Base-by-base conservation (phyloP, 1,139 yeast species). In the Debaryomyces nepalensis region DNA sequence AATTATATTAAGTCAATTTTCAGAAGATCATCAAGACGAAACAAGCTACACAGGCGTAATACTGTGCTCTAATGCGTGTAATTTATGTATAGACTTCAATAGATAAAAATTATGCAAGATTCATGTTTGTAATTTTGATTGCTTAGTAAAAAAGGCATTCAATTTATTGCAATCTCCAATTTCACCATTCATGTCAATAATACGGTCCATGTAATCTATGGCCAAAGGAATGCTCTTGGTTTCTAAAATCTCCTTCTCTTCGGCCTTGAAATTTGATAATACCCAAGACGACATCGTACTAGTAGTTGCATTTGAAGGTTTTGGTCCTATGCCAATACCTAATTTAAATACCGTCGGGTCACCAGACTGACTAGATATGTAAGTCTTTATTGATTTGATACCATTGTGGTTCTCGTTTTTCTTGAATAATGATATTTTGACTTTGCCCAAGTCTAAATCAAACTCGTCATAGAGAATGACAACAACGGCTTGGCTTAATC, bases 241-340 rank as follows among this genome's bases (percentile, higher is more conserved):
- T 18, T 56, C 55, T 14, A 64, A 26, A 9, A 45, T 26, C 27
- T 49, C 45, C 27, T 54, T 50, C 40, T 64, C 68, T 0, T 49
- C 46, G 4, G 33, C 45, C 19, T 46, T 57, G 45, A 68, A 65
- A 9, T 47, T 45, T 2, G 73, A 59, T 22, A 73, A 57, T 9
- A 72, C 77, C 77, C 77, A 73, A 10, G 57, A 43, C 3, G 68
- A 66, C 70, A 73, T 70, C 3, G 64, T 58, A 40, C 62, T 71
- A 33, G 53, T 57, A 11, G 63, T 51, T 1, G 74, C 68, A 45
- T 52, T 60, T 5, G 46, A 42, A 1, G 77, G 78, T 47, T 73
- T 73, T 3, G 78, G 78, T 0, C 78, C 78, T 21, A 73, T 69
- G 0, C 77, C 77, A 5, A 73, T 51, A 0, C 75, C 76, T 21